Evolutionary conservation across 2,329 filamentous ascomycete genomes (phyloP).

Genomic region (Microcyclosporella mali): DNA sequence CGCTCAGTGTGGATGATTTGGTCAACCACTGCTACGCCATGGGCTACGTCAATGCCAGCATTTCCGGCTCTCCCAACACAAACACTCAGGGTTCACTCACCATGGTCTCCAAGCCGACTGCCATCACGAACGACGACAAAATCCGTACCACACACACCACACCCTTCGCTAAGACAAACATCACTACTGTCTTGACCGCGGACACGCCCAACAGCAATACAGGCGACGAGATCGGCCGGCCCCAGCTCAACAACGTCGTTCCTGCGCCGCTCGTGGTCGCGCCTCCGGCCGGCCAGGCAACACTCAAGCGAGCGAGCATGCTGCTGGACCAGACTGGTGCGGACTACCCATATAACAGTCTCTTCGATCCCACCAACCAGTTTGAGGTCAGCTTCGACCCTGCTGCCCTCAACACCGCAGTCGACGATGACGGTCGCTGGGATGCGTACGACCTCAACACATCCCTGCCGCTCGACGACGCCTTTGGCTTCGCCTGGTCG

Average conservation of each 20-base stretch:
- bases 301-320: conserved; percentile 14
- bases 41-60: conserved; percentile 12
- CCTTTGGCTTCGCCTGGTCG: background rate
- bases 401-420: conserved; percentile 10
- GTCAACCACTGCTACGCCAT: conserved; percentile 11
- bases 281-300: conserved; percentile 6
- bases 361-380: conserved; percentile 4
- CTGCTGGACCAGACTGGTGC: background rate
- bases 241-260: background rate
- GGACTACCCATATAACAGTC: background rate
- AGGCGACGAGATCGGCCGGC: conserved; percentile 4
- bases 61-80: conserved; percentile 13
- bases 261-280: background rate
- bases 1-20: conserved; percentile 13
- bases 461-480: conserved; percentile 1
- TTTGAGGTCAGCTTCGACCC: conserved; percentile 19
- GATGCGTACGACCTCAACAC: conserved; percentile 5
- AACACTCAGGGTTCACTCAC: conserved; percentile 16
- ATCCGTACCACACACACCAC: conserved; percentile 8
- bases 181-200: conserved; percentile 7
- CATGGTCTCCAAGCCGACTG: conserved; percentile 19
- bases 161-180: conserved; percentile 8
- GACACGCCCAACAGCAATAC: conserved; percentile 7
- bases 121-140: conserved; percentile 14
- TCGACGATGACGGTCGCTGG: conserved; percentile 9